Conservation (phyloP, 2,329 filamentous ascomycete genomes). For the Trichothecium roseum region DNA sequence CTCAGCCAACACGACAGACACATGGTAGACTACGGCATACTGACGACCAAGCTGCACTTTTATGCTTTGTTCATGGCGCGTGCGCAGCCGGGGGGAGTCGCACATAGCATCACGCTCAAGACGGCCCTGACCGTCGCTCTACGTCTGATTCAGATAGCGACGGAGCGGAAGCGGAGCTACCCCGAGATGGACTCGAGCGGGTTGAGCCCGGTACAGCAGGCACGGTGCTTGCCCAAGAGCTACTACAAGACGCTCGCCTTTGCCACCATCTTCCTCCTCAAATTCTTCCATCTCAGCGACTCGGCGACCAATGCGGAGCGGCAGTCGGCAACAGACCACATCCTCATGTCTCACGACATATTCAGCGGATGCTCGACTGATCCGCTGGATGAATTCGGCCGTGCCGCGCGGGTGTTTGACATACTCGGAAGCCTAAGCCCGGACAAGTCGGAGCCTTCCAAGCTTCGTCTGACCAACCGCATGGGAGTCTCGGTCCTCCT, state of each 20-base stretch:
- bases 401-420: slow-evolving; percentile 15
- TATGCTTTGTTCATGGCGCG: slow-evolving; percentile 16
- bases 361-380: slow-evolving; percentile 12
- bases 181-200: slow-evolving; percentile 4
- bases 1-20: slow-evolving; percentile 14
- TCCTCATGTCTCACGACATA: slow-evolving; percentile 15
- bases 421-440: slow-evolving; percentile 14
- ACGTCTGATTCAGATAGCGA: slow-evolving; percentile 16
- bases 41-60: slow-evolving; percentile 17
- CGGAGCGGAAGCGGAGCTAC: slow-evolving; percentile 9
- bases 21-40: slow-evolving; percentile 12
- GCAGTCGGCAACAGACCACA: slow-evolving; percentile 16
- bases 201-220: slow-evolving; percentile 7
- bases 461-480: slow-evolving; percentile 9
- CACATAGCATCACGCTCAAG: slow-evolving; percentile 15
- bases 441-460: slow-evolving; percentile 8
- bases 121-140: slow-evolving; percentile 14
- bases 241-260: slow-evolving; percentile 16
- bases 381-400: slow-evolving; percentile 13
- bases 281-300: slow-evolving; percentile 15
- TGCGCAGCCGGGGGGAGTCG: slow-evolving; percentile 7
- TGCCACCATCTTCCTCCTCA: slow-evolving; percentile 18
- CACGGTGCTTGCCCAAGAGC: slow-evolving; percentile 13
- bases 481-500: slow-evolving; percentile 15
- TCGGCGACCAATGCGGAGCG: slow-evolving; percentile 14